These are phyloP conservation scores for Cunninghamia lanceolata DNA, from an alignment of 75 land plant species.

Conservation along the genomic window DNA sequence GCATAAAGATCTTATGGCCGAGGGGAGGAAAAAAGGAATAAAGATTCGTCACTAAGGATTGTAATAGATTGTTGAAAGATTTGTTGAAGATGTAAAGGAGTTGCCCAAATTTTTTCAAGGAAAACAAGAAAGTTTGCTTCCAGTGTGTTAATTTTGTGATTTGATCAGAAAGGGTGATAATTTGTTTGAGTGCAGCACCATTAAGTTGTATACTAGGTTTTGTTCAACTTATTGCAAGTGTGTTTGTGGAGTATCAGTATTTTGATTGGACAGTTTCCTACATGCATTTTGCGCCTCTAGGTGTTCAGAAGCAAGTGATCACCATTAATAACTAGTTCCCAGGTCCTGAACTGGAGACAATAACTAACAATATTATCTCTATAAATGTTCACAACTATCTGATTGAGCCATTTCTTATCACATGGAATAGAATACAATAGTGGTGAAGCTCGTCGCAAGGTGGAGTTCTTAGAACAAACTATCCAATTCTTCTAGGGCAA, in stretches of 20 bases:
- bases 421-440: conserved; percentile 43
- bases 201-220: not conserved
- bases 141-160: no score
- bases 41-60: no score
- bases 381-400: conserved; percentile 38
- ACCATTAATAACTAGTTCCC: conserved; percentile 44
- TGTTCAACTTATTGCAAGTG: not conserved
- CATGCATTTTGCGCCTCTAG: not conserved
- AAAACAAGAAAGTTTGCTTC: no score
- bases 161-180: not conserved
- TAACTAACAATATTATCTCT: conserved; percentile 33
- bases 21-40: no score
- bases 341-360: conserved; percentile 30
- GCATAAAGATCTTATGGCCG: no score
- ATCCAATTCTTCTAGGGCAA: conserved; percentile 41
- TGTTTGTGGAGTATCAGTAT: not conserved
- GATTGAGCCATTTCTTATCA: conserved; percentile 42
- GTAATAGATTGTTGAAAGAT: no score
- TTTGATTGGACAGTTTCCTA: conserved; percentile 12
- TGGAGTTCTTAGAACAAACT: conserved; percentile 48
- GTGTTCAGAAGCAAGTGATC: conserved; percentile 16
- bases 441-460: conserved; percentile 45
- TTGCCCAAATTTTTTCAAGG: no score
- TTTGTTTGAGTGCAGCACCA: not conserved
- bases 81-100: no score